phyloP scores from a whole-genome alignment of 441 rosid genomes.

The Euphorbia corollata region DNA sequence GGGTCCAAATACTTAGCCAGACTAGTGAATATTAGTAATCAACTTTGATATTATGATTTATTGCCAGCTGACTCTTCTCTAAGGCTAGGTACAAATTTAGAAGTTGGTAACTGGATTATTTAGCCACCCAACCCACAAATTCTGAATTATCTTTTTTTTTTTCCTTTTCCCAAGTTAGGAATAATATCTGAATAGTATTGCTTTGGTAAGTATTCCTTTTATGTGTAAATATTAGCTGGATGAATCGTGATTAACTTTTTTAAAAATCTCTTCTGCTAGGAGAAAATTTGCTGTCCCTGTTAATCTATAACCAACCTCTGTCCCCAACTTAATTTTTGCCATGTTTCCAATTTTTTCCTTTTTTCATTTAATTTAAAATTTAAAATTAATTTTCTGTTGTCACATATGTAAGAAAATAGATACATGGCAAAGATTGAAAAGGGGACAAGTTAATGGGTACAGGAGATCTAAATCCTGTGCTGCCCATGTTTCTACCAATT shows the following conservation, averaged over 20 bases:
- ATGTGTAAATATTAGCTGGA: slow-evolving; percentile 16
- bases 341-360: no score
- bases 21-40: not conserved
- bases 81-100: not conserved
- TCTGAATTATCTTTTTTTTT: not conserved
- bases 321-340: no score
- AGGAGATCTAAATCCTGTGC: no score
- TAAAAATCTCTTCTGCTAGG: no score
- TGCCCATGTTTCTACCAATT: slow-evolving; percentile 8
- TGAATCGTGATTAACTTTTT: not conserved
- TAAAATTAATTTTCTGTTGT: no score
- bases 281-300: no score
- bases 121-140: not conserved
- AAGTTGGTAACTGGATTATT: slow-evolving; percentile 9
- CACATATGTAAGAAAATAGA: no score
- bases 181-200: not conserved
- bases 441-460: no score
- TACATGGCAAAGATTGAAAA: no score
- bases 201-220: not conserved
- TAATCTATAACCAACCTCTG: no score
- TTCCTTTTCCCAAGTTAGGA: not conserved
- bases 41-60: not conserved
- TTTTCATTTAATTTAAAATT: no score
- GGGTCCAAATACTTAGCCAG: slow-evolving; percentile 2
- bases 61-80: slow-evolving; percentile 5